Evolutionary conservation across 108 stramenopile species (phyloP), one percentile per base, ranked within the genome.

Genomic region (Aurantiochytrium sp.): DNA sequence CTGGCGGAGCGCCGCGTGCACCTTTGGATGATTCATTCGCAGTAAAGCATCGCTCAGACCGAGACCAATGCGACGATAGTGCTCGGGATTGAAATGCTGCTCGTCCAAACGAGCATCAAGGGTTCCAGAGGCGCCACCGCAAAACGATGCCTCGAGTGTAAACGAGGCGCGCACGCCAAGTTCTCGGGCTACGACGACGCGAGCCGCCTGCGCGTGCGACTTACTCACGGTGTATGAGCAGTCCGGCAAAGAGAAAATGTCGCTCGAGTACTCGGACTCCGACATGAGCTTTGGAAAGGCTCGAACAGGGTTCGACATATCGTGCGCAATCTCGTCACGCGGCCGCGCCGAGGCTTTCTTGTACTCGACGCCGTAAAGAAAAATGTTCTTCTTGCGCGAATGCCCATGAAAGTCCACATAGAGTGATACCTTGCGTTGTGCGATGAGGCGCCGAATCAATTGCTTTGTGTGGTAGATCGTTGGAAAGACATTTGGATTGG

Each of bases 371-470:
- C 90, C 90, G 91, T 93, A 94, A 73, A 94, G 64, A 89, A 94
- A 94, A 57, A 91, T 88, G 89, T 93, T 93, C 88, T 90, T 94
- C 53, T 89, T 89, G 12, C 91, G 87, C 21, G 90, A 90, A 76
- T 94, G 94, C 44, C 94, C 94, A 55, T 94, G 94, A 29, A 93
- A 89, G 60, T 94, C 94, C 14, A 93, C 91, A 59, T 72, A 94
- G 60, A 94, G 88, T 28, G 87, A 29, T 58, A 94, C 91, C 25
- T 47, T 16, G 18, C 87, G 72, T 76, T 58, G 29, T 35, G 58
- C 47, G 58, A 93, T 89, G 44, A 92, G 88, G 58, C 87, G 58
- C 3, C 87, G 51, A 16, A 83, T 83, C 0, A 83, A 5, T 58
- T 89, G 69, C 88, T 93, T 93, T 14, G 92, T 49, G 69, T 89